Evolutionary conservation across 345 rosid genomes (phyloP).

Genomic region (Citropsis articulata): DNA sequence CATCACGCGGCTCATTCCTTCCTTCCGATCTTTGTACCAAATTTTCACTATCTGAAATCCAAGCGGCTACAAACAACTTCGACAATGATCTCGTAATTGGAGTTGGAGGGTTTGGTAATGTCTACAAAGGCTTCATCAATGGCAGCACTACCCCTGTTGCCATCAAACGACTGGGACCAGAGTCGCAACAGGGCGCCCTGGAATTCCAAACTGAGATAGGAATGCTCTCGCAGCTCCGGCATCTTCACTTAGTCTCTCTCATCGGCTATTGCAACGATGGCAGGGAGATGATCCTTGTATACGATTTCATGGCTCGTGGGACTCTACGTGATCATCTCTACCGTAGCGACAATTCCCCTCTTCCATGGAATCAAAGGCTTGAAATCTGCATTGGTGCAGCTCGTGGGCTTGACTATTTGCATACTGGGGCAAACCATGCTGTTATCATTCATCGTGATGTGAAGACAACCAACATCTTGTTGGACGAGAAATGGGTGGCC

Average conservation of each 20-base stretch:
- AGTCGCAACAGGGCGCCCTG: slow-evolving; percentile 31
- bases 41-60: slow-evolving; percentile 15
- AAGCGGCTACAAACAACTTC: slow-evolving; percentile 36
- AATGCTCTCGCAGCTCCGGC: slow-evolving; percentile 40
- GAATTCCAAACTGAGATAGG: slow-evolving; percentile 44
- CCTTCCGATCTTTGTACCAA: background rate
- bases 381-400: slow-evolving; percentile 41
- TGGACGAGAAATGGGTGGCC: slow-evolving; percentile 53
- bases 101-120: slow-evolving; percentile 37
- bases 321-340: slow-evolving; percentile 36
- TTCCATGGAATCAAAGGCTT: slow-evolving; percentile 31
- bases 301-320: slow-evolving; percentile 40
- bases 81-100: slow-evolving; percentile 32
- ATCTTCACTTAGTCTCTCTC: slow-evolving; percentile 35
- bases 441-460: slow-evolving; percentile 50
- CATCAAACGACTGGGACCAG: slow-evolving; percentile 28
- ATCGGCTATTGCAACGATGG: slow-evolving; percentile 36
- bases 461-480: slow-evolving; percentile 49
- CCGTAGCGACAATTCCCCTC: slow-evolving; percentile 23
- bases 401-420: slow-evolving; percentile 35
- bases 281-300: slow-evolving; percentile 37
- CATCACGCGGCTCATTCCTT: background rate
- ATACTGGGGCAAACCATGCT: slow-evolving; percentile 30
- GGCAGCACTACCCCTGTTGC: slow-evolving; percentile 30
- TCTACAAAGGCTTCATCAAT: slow-evolving; percentile 38